A percentile compares a stretch with the other conserved stretches of the same genome.
Conservation (phyloP, 352 stramenopile species). For the Lagenidium giganteum region DNA sequence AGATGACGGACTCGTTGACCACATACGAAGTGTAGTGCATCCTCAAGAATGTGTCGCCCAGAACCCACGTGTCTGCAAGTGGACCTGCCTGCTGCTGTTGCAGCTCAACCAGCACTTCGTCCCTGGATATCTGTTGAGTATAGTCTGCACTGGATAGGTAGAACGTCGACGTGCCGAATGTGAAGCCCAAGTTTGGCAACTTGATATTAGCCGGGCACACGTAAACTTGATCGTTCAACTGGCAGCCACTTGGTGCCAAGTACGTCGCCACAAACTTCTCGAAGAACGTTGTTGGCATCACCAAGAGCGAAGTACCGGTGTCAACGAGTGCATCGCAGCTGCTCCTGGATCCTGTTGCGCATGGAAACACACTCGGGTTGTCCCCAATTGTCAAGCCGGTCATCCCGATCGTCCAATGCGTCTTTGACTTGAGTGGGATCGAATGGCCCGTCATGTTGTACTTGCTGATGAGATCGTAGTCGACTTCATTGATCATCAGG, state of each 20-base stretch:
- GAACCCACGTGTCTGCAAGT: conserved; percentile 15
- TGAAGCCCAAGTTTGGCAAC: conserved; percentile 7
- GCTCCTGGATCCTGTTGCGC: no score
- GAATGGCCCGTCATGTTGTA: conserved; percentile 4
- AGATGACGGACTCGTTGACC: conserved; percentile 11
- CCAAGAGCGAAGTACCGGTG: neutral
- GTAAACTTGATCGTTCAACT: neutral
- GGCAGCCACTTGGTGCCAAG: conserved; percentile 5
- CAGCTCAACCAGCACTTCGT: conserved; percentile 11
- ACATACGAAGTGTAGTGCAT: conserved; percentile 16
- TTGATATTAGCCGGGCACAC: conserved; percentile 11
- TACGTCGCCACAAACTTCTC: no score
- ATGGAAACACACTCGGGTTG: no score
- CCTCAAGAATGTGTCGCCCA: conserved; percentile 17
- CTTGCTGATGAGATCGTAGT: conserved; percentile 6
- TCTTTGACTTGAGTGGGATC: conserved; percentile 9
- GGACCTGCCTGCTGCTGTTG: neutral
- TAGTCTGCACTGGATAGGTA: conserved; percentile 13
- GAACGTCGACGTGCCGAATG: conserved; percentile 9
- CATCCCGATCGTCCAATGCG: conserved; percentile 14
- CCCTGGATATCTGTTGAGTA: neutral
- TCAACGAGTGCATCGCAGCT: neutral
- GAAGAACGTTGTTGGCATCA: conserved; percentile 1
- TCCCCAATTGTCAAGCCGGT: no score
- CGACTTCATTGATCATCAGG: conserved; percentile 16